Conservation (phyloP, 2,329 filamentous ascomycete genomes). For the Fusarium dlaminii region DNA sequence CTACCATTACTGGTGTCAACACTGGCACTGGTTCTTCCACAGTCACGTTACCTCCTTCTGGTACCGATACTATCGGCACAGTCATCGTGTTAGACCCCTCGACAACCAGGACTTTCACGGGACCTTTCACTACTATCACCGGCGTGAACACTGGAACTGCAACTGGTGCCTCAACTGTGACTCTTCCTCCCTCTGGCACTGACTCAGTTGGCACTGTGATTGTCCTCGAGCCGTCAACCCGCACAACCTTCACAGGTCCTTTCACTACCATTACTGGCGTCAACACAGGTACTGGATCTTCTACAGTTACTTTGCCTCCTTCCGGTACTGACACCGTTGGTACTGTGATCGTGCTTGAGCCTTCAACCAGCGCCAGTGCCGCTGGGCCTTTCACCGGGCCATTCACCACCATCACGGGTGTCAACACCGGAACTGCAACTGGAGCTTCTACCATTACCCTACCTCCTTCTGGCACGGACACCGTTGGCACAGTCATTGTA, state of each 20-base stretch:
- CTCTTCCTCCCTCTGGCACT: neutral
- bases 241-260: neutral
- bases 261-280: neutral
- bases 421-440: neutral
- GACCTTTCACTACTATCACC: neutral
- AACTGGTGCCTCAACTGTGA: neutral
- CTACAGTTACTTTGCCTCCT: neutral
- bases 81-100: neutral
- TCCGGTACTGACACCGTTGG: neutral
- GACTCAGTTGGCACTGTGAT: neutral
- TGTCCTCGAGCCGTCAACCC: neutral
- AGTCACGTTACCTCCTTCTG: neutral
- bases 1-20: neutral
- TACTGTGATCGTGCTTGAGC: neutral
- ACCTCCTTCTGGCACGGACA: neutral
- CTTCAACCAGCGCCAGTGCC: neutral
- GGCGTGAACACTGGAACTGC: neutral
- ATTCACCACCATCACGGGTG: neutral
- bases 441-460: neutral
- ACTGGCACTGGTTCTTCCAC: neutral
- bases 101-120: neutral
- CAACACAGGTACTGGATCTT: neutral
- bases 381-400: neutral
- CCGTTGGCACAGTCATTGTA: neutral
- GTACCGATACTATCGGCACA: neutral